Conservation (phyloP, 768 basidiomycete species). For the Podaxis sp. region DNA sequence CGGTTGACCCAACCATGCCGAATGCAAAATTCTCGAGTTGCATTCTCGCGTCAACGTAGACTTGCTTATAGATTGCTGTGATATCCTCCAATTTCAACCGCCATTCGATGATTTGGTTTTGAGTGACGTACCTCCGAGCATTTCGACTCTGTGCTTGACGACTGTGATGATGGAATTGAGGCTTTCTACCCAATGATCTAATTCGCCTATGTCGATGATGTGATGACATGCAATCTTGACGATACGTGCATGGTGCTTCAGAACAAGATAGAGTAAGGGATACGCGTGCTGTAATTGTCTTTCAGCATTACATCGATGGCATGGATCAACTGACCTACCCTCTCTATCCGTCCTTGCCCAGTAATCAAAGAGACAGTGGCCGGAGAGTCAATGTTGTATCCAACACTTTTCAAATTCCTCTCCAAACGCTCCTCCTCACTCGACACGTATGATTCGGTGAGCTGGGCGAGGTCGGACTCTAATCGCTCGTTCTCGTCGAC, state of each 20-base stretch:
- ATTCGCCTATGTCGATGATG: slow-evolving; percentile 32
- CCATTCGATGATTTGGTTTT: neutral
- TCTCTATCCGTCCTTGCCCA: slow-evolving; percentile 35
- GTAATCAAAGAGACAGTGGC: slow-evolving; percentile 34
- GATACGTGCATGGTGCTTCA: slow-evolving; percentile 32
- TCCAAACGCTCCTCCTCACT: slow-evolving; percentile 33
- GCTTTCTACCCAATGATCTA: slow-evolving; percentile 29
- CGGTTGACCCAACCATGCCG: slow-evolving; percentile 29
- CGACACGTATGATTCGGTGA: slow-evolving; percentile 27
- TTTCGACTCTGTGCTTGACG: slow-evolving; percentile 32
- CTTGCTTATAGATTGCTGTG: slow-evolving; percentile 36
- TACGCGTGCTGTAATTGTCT: slow-evolving; percentile 30
- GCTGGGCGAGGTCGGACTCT: slow-evolving; percentile 28
- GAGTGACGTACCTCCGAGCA: slow-evolving; percentile 29
- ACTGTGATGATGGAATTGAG: slow-evolving; percentile 29
- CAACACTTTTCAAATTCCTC: slow-evolving; percentile 26
- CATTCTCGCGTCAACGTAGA: slow-evolving; percentile 31
- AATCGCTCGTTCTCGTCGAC: slow-evolving; percentile 27
- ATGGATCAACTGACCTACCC: slow-evolving; percentile 23
- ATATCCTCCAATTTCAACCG: neutral
- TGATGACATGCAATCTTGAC: slow-evolving; percentile 34
- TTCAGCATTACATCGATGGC: neutral
- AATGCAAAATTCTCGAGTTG: slow-evolving; percentile 38
- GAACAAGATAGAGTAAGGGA: slow-evolving; percentile 34
- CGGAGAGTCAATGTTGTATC: slow-evolving; percentile 34